A percentile compares a stretch with the other conserved stretches of the same genome.
Conservation (phyloP, 2,329 filamentous ascomycete genomes). For the Arthrobotrys conoides region DNA sequence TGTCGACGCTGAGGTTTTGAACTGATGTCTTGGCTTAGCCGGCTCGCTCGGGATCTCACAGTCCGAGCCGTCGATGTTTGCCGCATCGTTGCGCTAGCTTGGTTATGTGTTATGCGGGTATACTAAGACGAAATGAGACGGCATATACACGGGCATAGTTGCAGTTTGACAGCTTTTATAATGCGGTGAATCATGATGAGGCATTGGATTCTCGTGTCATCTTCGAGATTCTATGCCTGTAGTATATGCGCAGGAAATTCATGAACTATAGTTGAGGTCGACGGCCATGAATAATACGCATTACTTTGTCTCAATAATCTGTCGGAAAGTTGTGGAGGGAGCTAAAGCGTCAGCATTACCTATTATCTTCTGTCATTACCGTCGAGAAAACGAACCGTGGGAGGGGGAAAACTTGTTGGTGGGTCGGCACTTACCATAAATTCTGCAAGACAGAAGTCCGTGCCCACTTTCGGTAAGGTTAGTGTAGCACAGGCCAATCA, state of each 20-base stretch:
- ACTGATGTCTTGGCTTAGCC: neutral
- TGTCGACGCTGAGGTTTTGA: slow-evolving; percentile 5
- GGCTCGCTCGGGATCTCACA: neutral
- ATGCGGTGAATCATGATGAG: neutral
- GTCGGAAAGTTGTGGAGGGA: neutral
- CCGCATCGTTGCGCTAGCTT: slow-evolving; percentile 10
- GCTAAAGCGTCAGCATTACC: slow-evolving; percentile 8
- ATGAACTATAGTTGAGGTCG: neutral
- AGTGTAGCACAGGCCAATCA: slow-evolving; percentile 59
- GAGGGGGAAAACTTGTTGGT: slow-evolving; percentile 9
- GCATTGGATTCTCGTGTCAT: neutral
- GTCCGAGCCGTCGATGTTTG: slow-evolving; percentile 2
- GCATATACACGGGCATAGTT: neutral
- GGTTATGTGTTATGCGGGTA: neutral
- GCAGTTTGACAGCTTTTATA: neutral
- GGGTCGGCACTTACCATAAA: slow-evolving; percentile 37
- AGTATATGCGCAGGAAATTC: neutral
- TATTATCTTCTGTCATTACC: slow-evolving; percentile 7
- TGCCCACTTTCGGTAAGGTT: slow-evolving; percentile 43
- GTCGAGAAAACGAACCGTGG: neutral
- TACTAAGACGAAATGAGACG: neutral
- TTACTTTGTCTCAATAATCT: neutral
- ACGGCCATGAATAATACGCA: neutral
- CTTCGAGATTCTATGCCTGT: neutral
- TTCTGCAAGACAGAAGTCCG: slow-evolving; percentile 42